Evolutionary conservation across 1,284 basidiomycete genomes (phyloP).

Genomic region (Thecaphora thlaspeos): DNA sequence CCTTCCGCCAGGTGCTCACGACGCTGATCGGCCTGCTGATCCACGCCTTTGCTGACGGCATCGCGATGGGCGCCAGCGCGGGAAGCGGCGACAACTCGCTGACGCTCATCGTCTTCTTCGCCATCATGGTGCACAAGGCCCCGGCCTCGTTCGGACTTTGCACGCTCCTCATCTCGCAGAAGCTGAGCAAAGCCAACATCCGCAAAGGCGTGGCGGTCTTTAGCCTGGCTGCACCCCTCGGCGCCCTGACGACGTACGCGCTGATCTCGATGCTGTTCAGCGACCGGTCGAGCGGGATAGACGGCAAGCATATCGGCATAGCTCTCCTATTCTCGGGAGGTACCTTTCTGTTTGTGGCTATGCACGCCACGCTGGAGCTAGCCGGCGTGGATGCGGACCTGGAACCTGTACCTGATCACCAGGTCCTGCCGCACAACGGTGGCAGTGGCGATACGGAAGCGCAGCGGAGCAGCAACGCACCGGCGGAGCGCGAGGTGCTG

Average conservation of each 20-base stretch:
- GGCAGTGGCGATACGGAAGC: not conserved
- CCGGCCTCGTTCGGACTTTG: conserved; percentile 53
- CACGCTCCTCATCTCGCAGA: conserved; percentile 49
- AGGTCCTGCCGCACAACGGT: too few relatives aligned
- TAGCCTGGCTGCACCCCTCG: conserved; percentile 40
- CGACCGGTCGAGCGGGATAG: conserved; percentile 10
- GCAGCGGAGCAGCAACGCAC: not conserved
- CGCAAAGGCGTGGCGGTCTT: conserved; percentile 43
- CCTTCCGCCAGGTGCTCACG: conserved; percentile 37
- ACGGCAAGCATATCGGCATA: conserved; percentile 63
- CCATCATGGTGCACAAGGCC: conserved; percentile 57
- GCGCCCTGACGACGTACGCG: conserved; percentile 20
- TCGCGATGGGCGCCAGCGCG: conserved; percentile 52
- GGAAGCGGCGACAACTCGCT: conserved; percentile 38
- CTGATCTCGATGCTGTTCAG: not conserved
- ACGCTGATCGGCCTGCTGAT: conserved; percentile 49
- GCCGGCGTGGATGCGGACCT: conserved; percentile 31
- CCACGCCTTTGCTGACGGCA: conserved; percentile 53
- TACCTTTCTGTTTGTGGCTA: conserved; percentile 91
- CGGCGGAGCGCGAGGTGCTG: conserved; percentile 9
- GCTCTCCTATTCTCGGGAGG: conserved; percentile 82
- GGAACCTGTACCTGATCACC: not conserved
- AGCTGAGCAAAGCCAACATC: conserved; percentile 29
- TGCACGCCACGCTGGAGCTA: conserved; percentile 59
- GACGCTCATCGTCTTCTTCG: conserved; percentile 49